Percentiles rank a stretch among this genome's conserved stretches.
Evolutionary conservation across 73 alveolate species (phyloP).

Genomic region (Tetrahymena thermophila): DNA sequence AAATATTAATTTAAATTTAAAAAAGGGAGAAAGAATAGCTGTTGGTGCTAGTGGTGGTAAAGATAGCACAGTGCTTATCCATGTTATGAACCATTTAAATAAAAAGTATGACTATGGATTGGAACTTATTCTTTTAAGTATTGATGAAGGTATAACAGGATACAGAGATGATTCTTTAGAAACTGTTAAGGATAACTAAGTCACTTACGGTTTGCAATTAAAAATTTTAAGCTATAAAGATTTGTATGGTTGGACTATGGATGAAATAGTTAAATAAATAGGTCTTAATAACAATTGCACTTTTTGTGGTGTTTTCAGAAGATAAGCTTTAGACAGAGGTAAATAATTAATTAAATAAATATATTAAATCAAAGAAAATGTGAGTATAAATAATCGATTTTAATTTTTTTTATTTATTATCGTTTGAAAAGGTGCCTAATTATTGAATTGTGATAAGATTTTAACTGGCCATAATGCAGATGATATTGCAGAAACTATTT

Average conservation of each 20-base stretch:
- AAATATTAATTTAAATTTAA: too few species aligned
- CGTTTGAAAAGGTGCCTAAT: conserved; percentile 50
- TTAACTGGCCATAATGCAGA: conserved; percentile 99
- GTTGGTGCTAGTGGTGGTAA: conserved; percentile 94
- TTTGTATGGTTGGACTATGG: conserved; percentile 96
- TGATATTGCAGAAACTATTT: conserved; percentile 98
- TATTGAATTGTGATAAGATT: conserved; percentile 81
- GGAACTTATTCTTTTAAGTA: conserved; percentile 73
- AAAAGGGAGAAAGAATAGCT: conserved; percentile 75
- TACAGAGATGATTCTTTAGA: conserved; percentile 94
- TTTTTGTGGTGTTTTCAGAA: conserved; percentile 97
- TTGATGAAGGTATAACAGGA: conserved; percentile 98
- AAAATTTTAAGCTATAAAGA: conserved; percentile 78
- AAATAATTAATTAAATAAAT: background rate
- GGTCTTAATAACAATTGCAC: conserved; percentile 90
- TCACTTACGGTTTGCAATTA: conserved; percentile 74
- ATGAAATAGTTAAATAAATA: conserved; percentile 86
- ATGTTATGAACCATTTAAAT: conserved; percentile 87
- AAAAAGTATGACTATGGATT: conserved; percentile 87
- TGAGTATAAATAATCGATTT: too few species aligned
- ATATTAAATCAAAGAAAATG: background rate
- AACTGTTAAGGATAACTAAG: conserved; percentile 86
- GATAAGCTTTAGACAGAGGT: conserved; percentile 95
- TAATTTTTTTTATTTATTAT: background rate
- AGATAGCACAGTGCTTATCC: conserved; percentile 96